These are phyloP conservation scores for Nidula microcarpa DNA, from an alignment of 768 basidiomycete genomes.

Conservation along the genomic window DNA sequence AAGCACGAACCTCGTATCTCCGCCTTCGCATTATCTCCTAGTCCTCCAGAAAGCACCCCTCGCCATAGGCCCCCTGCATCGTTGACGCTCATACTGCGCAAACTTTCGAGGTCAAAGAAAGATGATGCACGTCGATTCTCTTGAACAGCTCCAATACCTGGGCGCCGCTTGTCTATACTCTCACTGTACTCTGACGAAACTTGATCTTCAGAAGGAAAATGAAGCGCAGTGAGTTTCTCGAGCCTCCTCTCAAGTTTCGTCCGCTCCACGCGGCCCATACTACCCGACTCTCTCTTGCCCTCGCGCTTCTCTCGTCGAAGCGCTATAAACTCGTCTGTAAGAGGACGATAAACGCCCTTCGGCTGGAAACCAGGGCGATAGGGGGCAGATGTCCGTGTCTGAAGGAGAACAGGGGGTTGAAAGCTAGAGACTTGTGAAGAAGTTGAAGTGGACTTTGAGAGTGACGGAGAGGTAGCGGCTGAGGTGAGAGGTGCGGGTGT, in stretches of 20 bases:
- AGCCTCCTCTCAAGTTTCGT: constrained; percentile 83
- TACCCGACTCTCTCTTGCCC: constrained; percentile 26
- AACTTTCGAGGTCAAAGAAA: constrained; percentile 69
- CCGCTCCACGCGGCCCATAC: constrained; percentile 64
- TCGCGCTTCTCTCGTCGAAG: constrained; percentile 35
- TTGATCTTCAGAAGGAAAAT: constrained; percentile 37
- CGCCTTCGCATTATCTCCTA: constrained; percentile 43
- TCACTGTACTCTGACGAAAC: constrained; percentile 9
- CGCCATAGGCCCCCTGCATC: constrained; percentile 71
- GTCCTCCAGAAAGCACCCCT: constrained; percentile 42
- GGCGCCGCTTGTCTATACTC: constrained; percentile 10
- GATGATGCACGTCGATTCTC: constrained; percentile 54
- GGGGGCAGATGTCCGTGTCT: constrained; percentile 39
- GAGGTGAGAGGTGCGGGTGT: no score
- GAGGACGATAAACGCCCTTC: constrained; percentile 71
- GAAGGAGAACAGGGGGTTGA: constrained; percentile 4
- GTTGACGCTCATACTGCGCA: constrained; percentile 48
- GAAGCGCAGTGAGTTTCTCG: constrained; percentile 79
- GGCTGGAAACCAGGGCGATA: constrained; percentile 96
- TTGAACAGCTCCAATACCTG: constrained; percentile 8
- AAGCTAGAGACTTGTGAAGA: not conserved
- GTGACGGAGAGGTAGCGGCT: no score
- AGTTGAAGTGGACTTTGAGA: not conserved
- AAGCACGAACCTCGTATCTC: constrained; percentile 62
- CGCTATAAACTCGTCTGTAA: constrained; percentile 80